Evolutionary conservation across 73 alveolate genomes (phyloP).

Genomic region (Paramecium sexaurelia): DNA sequence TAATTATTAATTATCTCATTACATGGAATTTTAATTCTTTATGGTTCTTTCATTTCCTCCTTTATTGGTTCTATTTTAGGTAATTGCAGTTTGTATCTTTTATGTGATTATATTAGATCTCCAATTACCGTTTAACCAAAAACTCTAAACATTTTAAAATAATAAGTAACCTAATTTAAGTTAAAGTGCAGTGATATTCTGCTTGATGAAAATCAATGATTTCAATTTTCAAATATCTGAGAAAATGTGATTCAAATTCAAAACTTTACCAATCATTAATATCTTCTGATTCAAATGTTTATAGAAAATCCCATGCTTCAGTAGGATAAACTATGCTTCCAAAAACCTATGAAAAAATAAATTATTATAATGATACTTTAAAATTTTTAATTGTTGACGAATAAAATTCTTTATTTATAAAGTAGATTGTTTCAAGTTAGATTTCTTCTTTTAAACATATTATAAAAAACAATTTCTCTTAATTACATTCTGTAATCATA

Average conservation of each 20-base stretch:
- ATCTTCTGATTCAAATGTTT: neutral
- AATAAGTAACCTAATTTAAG: neutral
- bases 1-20: neutral
- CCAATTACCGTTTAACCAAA: neutral
- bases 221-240: slow-evolving; percentile 6
- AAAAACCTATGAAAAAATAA: neutral
- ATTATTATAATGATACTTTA: neutral
- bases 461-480: neutral
- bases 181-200: neutral
- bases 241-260: neutral
- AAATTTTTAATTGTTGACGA: neutral
- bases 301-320: neutral
- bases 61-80: neutral
- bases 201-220: neutral
- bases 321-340: slow-evolving; percentile 7
- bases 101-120: neutral
- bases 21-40: neutral
- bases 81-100: neutral
- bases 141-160: neutral
- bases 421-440: neutral
- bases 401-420: neutral
- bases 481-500: neutral
- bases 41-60: neutral
- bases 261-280: neutral
- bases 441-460: neutral